These are phyloP conservation scores for Dendrocalamus sinicus DNA, from an alignment of 176 grass and related monocot species.

Conservation along the genomic window DNA sequence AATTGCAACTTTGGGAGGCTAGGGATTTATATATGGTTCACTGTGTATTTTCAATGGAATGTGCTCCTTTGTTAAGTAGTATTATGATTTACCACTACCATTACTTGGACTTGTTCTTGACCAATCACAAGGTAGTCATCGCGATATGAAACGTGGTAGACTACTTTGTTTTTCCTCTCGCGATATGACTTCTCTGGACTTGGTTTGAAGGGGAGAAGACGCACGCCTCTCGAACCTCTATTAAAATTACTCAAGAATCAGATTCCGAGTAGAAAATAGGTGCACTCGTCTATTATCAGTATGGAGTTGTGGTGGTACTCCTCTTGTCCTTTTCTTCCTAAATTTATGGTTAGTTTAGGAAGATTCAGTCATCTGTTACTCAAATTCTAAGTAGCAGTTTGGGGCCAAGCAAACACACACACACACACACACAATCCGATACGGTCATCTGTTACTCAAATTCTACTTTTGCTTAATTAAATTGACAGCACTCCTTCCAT, in stretches of 20 bases:
- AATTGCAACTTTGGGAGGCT: neutral
- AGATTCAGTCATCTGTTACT: neutral
- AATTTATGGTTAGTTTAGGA: neutral
- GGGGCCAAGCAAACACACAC: neutral
- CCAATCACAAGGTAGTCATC: no score
- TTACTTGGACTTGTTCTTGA: neutral
- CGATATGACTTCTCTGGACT: neutral
- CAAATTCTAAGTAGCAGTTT: neutral
- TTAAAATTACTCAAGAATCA: neutral
- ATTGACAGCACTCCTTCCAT: no score
- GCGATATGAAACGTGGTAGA: neutral
- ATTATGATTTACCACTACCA: neutral
- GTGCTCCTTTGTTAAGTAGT: neutral
- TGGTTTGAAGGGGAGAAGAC: neutral
- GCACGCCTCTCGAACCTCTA: neutral
- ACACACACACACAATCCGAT: neutral
- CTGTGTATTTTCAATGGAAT: neutral
- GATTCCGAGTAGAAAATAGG: neutral
- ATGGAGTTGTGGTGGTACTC: neutral
- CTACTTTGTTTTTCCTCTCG: neutral
- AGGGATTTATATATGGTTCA: neutral
- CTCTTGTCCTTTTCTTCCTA: no score
- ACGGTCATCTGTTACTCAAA: no score
- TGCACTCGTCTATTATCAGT: neutral
- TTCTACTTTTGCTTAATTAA: no score